Evolutionary conservation across 257 asterid species (phyloP), one percentile per base, ranked within the genome.

Genomic region (Nicotiana attenuata): DNA sequence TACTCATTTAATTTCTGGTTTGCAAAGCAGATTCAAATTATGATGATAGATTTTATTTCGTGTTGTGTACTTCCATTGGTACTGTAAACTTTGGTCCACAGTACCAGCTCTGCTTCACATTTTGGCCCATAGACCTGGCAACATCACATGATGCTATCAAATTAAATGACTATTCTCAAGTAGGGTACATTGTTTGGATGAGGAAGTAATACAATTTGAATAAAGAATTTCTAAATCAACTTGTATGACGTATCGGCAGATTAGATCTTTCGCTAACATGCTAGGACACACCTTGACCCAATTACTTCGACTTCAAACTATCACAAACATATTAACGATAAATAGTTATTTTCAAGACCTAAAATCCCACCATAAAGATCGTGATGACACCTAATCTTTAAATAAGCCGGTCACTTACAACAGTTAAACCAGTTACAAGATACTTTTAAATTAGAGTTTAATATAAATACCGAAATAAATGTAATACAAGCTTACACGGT

Each of bases 91-190:
- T 60, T n/a, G 82, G 82, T 52, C 82, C 82, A 80, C 71, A 13
- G 5, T 22, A 14, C 55, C 33, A 16, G 61, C 57, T 80, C 61
- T 80, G 59, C 57, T 28, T 38, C 19, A 7, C 47, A 63, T 63
- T 47, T 73, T 47, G 79, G 79, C 79, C 61, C 79, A 47, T 47
- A 11, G 5, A 73, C 22, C 38, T 22, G 61, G 79, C 79, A 73
- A 45, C 76, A 80, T 80, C 82, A 80, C 82, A 60, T 80, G 82
- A 80, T 80, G 28, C 76, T 80, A 22, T 38, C 71, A 26, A 61
- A 35, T 13, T 41, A 45, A 61, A 47, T 63, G 61, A 80, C 41
- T 24, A 1, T 65, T 41, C 16, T 10, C 50, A 19, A 15, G 61
- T 71, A 71, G 59, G 78, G 78, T 71, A 71, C 6, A 3, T 3